Evolutionary conservation across 441 rosid genomes (phyloP).

Genomic region (Metrosideros polymorpha): DNA sequence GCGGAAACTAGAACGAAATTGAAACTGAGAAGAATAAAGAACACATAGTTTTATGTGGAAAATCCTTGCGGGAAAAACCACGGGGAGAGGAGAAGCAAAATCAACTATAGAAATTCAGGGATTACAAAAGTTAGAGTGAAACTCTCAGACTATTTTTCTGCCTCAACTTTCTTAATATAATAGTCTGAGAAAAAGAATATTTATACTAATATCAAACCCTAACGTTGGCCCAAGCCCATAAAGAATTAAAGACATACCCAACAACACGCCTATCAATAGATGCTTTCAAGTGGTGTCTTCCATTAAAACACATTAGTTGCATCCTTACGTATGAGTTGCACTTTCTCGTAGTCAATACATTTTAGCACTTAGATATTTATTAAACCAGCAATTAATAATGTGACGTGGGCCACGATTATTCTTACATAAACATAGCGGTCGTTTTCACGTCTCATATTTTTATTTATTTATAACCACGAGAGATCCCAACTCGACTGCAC

Average conservation of each 20-base stretch:
- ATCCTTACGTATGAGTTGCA: too few species aligned
- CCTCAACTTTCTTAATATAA: not conserved
- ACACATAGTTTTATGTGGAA: rapidly evolving
- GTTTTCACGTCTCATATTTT: not conserved
- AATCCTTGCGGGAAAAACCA: not conserved
- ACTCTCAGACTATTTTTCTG: too few species aligned
- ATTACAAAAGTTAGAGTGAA: too few species aligned
- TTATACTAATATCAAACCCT: not conserved
- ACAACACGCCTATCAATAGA: too few species aligned
- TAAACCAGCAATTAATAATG: too few species aligned
- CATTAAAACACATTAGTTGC: too few species aligned
- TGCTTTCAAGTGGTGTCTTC: too few species aligned
- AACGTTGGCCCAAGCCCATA: not conserved
- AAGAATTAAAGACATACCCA: too few species aligned
- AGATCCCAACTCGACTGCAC: not conserved
- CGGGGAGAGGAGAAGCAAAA: not conserved
- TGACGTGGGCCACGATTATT: too few species aligned
- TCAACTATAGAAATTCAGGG: too few species aligned
- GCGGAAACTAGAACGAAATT: not conserved
- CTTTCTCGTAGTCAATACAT: too few species aligned
- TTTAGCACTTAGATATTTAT: too few species aligned
- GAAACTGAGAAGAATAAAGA: not conserved
- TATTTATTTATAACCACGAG: not conserved
- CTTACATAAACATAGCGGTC: not conserved
- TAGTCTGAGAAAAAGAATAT: not conserved